Evolutionary conservation across 345 rosid genomes (phyloP), one percentile per base, ranked within the genome.

Genomic region (Eucalyptus tenuipes): DNA sequence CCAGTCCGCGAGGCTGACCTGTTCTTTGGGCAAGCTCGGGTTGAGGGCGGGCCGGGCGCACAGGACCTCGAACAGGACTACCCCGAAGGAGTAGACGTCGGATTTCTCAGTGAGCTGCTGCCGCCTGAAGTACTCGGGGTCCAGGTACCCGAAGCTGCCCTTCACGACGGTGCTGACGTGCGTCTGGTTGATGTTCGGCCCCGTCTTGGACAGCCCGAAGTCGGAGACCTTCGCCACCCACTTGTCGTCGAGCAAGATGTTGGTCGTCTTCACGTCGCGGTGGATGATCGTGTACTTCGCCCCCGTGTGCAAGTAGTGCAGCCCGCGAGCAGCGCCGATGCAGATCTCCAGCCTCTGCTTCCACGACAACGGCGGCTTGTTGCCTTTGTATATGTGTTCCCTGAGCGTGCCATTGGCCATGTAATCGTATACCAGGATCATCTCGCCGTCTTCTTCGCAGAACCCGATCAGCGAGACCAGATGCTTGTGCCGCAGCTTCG

Each of bases 41-140:
- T 92, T 88, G 27, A 94, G 90, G 0, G 94, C 94, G 15, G 95
- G 95, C 89, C 95, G 93, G 75, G 90, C 95, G 50, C 94, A 94
- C 82, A 94, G 48, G 42, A 90, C 95, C 90, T 94, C 96, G 29
- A 94, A 93, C 11, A 96, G 93, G 49, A 95, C 96, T 6, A 96
- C 95, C 42, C 97, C 97, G 12, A 96, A 95, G 20, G 97, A 94
- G 93, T 95, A 95, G 45, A 95, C 97, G 64, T 95, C 97, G 1
- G 95, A 93, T 88, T 96, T 94, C 61, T 95, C 97, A 2, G 96
- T 95, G 80, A 95, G 82, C 86, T 93, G 94, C 52, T 93, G 97
- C 88, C 95, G 92, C 47, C 92, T 88, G 68, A 94, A 94, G 91
- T 95, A 94, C 17, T 94, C 97, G 5, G 96, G 97, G 88, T 95